Base-by-base conservation (phyloP, 2,329 filamentous ascomycete species). In the Diplodia mutila region DNA sequence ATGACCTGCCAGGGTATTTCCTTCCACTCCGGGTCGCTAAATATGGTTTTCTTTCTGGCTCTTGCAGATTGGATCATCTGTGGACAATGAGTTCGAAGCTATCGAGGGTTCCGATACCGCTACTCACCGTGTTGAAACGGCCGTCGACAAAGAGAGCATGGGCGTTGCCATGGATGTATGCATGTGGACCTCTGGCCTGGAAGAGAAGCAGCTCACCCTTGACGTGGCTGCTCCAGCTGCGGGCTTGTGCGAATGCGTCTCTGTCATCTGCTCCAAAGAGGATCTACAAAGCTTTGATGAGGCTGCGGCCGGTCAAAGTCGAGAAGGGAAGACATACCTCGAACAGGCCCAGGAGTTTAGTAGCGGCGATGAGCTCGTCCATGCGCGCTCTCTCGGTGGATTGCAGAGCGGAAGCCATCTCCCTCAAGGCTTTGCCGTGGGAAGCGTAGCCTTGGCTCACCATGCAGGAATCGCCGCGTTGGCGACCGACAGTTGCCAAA, bases 1-100 rank as follows among this genome's bases (percentile, higher is more conserved):
- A 72, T 70, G 18, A 69, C 72, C 29, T 55, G 70, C 79, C 78
- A 80, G 1, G 78, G 79, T 4, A 77, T 57, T 0, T 72, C 78
- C 51, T 76, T 77, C 78, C 78, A 80, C 23, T 72, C 71, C 16
- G 71, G 67, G 2, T 72, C 71, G 18, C 76, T 75, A 21, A 80
- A 59, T 21, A 76, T 70, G 5, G 74, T 75, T 3, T 71, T 68
- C 59, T 73, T 76, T 34, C 78, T 69, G 16, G 69, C 57, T 48
- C 86, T 84, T 74, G 73, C 64, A 2, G 70, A 70, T 11, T 69
- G 68, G 4, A 75, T 72, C 18, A 75, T 70, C 61, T 73, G 16
- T 6, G 3, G 23, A 11, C 21, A 27, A 23, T 59, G 3, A 42
- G 32, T 12, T 11, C 7, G 11, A 6, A 4, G 11, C 39, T 29